Conservation (phyloP, 2,329 filamentous ascomycete genomes). For the Sporothrix globosa region DNA sequence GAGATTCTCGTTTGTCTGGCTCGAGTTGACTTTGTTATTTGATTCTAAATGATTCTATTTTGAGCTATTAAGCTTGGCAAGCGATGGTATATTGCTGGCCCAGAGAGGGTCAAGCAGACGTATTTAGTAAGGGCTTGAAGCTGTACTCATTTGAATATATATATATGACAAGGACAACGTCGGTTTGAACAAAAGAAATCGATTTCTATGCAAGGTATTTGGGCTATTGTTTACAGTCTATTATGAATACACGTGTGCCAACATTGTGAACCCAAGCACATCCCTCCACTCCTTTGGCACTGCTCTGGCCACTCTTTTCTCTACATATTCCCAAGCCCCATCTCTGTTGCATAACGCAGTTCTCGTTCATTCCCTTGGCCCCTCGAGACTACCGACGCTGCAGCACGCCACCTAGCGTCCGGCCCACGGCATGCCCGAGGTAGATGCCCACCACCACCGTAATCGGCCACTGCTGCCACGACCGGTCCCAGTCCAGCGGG, state of each 20-base stretch:
- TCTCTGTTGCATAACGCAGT: too few species aligned
- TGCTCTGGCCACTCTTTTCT: too few species aligned
- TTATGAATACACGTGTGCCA: background rate
- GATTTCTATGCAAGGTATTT: background rate
- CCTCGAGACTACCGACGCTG: slow-evolving; percentile 48
- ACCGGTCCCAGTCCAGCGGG: slow-evolving; percentile 96
- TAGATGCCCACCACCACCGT: slow-evolving; percentile 86
- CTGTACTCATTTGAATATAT: background rate
- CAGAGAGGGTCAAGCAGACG: background rate
- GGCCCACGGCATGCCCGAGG: slow-evolving; percentile 73
- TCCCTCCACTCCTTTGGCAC: background rate
- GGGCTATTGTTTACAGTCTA: slow-evolving; percentile 19
- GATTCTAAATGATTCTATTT: background rate
- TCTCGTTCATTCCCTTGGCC: background rate
- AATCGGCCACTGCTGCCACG: slow-evolving; percentile 98
- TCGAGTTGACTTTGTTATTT: background rate
- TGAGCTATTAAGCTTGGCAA: background rate
- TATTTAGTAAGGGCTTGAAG: too few species aligned
- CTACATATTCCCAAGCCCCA: background rate
- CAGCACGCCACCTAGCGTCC: slow-evolving; percentile 60
- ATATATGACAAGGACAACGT: background rate
- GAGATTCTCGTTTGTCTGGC: background rate
- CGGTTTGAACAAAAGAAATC: background rate
- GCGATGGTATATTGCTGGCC: background rate
- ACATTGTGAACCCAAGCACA: background rate